Conservation (phyloP, 106 monocot species). For the Amphibolis antarctica region DNA sequence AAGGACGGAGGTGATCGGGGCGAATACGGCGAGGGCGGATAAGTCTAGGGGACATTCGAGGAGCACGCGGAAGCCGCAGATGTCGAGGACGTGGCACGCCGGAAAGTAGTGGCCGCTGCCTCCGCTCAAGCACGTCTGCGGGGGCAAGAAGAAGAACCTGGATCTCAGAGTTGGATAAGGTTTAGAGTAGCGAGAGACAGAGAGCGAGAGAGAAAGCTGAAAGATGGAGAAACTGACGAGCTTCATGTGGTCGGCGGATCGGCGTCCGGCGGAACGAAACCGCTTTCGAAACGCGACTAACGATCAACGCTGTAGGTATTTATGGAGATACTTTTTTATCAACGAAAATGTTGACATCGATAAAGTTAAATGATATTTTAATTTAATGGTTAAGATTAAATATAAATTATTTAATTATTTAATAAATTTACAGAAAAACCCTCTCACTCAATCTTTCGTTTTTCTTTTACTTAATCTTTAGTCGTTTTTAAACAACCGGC, state of each 20-base stretch:
- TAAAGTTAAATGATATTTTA: too few relatives aligned
- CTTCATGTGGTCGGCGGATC: neutral
- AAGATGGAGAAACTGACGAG: neutral
- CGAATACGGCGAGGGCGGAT: conserved; percentile 63
- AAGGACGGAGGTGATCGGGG: conserved; percentile 23
- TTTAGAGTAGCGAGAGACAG: neutral
- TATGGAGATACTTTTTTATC: too few relatives aligned
- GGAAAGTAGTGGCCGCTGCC: conserved; percentile 61
- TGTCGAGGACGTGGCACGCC: conserved; percentile 55
- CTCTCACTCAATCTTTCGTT: too few relatives aligned
- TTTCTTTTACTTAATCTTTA: too few relatives aligned
- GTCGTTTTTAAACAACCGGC: too few relatives aligned
- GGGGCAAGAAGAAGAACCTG: neutral
- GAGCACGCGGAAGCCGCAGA: conserved; percentile 63
- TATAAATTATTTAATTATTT: too few relatives aligned
- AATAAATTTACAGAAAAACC: too few relatives aligned
- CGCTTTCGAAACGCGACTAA: too few relatives aligned
- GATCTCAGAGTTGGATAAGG: neutral
- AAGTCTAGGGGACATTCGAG: conserved; percentile 89
- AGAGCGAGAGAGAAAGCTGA: neutral
- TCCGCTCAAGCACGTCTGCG: conserved; percentile 62
- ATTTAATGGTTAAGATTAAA: too few relatives aligned
- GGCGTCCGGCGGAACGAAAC: too few relatives aligned
- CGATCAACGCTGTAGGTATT: too few relatives aligned
- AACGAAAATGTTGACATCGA: too few relatives aligned